Conservation (phyloP, 2,329 filamentous ascomycete genomes). For the Sclerotinia nivalis region DNA sequence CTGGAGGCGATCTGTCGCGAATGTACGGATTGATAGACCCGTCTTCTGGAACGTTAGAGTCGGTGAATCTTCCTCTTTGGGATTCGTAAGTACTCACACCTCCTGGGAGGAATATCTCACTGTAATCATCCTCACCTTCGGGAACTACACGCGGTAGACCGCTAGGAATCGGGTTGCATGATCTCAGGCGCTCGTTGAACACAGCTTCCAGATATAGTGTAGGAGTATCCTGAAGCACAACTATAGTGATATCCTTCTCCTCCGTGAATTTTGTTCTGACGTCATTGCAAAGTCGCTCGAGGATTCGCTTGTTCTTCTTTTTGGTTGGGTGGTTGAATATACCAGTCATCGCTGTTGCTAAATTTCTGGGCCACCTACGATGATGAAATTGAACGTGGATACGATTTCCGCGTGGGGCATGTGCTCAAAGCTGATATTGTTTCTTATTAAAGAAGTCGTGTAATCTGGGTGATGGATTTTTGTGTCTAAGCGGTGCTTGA, state of each 20-base stretch:
- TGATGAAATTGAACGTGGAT: slow-evolving; percentile 15
- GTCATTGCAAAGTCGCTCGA: slow-evolving; percentile 43
- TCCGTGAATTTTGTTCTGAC: slow-evolving; percentile 44
- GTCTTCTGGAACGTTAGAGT: slow-evolving; percentile 11
- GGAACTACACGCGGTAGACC: slow-evolving; percentile 16
- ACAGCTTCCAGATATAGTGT: slow-evolving; percentile 3
- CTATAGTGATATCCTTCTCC: slow-evolving; percentile 43
- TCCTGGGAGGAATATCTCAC: slow-evolving; percentile 18
- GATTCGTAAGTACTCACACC: not conserved
- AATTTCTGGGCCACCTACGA: slow-evolving; percentile 26
- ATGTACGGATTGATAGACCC: slow-evolving; percentile 14
- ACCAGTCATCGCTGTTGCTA: slow-evolving; percentile 28
- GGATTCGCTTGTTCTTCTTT: slow-evolving; percentile 37
- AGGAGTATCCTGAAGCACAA: slow-evolving; percentile 27
- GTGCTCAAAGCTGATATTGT: slow-evolving; percentile 31
- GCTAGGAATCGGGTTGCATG: slow-evolving; percentile 12
- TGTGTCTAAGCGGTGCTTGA: slow-evolving; percentile 18
- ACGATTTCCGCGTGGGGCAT: slow-evolving; percentile 22
- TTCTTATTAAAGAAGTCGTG: slow-evolving; percentile 36
- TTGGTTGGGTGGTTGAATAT: slow-evolving; percentile 31
- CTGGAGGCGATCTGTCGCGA: not conserved
- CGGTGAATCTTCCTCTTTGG: fast-evolving
- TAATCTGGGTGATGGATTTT: slow-evolving; percentile 41
- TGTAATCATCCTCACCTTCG: not conserved
- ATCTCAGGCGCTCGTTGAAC: slow-evolving; percentile 12